Evolutionary conservation across 2,329 filamentous ascomycete species (phyloP).

Genomic region (Cladobotryum mycophilum): DNA sequence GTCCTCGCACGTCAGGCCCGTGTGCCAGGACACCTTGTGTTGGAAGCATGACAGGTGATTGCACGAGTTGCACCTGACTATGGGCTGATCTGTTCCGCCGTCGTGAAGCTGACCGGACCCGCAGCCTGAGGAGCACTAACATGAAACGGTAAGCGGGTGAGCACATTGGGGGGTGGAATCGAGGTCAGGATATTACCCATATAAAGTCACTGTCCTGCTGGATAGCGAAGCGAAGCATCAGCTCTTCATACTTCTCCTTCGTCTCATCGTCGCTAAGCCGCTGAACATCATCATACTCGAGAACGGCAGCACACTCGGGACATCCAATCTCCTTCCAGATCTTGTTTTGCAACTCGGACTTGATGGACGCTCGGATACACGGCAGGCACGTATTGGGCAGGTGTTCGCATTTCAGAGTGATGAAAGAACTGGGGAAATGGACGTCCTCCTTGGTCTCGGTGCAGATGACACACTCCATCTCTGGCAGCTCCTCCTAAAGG

Average conservation of each 20-base stretch:
- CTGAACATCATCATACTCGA: slow-evolving; percentile 1
- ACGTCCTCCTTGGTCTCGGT: neutral
- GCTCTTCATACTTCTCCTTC: neutral
- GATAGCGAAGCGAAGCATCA: neutral
- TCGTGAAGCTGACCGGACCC: slow-evolving; percentile 6
- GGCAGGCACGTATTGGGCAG: neutral
- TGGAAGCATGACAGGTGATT: slow-evolving; percentile 1
- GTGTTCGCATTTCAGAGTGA: neutral
- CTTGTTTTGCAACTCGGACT: neutral
- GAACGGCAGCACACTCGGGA: neutral
- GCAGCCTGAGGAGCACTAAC: slow-evolving; percentile 3
- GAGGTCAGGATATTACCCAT: neutral
- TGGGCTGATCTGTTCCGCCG: neutral
- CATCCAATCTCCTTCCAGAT: slow-evolving; percentile 1
- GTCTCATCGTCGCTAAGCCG: neutral
- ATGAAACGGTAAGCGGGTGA: neutral
- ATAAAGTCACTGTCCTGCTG: neutral
- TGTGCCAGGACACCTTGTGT: slow-evolving; percentile 2
- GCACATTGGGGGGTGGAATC: neutral
- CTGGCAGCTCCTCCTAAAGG: too few species aligned
- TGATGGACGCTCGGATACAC: neutral
- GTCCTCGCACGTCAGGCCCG: slow-evolving; percentile 3
- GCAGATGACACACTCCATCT: slow-evolving; percentile 1
- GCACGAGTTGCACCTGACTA: slow-evolving; percentile 3
- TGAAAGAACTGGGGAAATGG: neutral